These are phyloP conservation scores for Meyerozyma sp. DNA, from an alignment of 1,139 yeast genomes.

Conservation along the genomic window DNA sequence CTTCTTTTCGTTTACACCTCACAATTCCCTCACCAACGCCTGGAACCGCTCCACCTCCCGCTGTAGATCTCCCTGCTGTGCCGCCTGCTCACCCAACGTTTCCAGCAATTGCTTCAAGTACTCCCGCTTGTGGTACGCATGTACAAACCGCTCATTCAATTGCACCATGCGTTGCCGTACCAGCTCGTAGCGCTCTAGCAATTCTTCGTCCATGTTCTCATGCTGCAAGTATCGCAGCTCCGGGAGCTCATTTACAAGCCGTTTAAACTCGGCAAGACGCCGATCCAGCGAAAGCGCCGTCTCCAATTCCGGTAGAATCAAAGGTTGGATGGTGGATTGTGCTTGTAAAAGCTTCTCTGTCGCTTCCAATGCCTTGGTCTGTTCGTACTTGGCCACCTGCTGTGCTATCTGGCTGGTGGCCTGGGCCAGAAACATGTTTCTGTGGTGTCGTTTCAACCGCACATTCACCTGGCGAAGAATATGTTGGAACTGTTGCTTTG, in stretches of 20 bases:
- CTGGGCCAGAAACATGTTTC: neutral
- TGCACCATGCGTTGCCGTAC: neutral
- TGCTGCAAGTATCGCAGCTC: neutral
- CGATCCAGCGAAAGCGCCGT: neutral
- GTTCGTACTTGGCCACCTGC: constrained; percentile 1
- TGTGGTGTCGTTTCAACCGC: neutral
- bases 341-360: neutral
- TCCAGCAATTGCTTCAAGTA: neutral
- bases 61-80: neutral
- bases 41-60: neutral
- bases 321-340: neutral
- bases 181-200: neutral
- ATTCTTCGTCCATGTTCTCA: neutral
- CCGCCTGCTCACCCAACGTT: neutral
- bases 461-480: neutral
- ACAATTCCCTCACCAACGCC: neutral
- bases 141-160: neutral
- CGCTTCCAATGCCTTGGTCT: neutral
- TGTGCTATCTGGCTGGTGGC: neutral
- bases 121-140: neutral
- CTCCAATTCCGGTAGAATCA: neutral
- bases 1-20: no score
- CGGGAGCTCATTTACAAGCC: neutral
- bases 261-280: neutral
- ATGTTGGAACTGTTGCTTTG: neutral